Base-by-base conservation (phyloP, 2,329 filamentous ascomycete genomes). In the Neopestalotiopsis rosae region DNA sequence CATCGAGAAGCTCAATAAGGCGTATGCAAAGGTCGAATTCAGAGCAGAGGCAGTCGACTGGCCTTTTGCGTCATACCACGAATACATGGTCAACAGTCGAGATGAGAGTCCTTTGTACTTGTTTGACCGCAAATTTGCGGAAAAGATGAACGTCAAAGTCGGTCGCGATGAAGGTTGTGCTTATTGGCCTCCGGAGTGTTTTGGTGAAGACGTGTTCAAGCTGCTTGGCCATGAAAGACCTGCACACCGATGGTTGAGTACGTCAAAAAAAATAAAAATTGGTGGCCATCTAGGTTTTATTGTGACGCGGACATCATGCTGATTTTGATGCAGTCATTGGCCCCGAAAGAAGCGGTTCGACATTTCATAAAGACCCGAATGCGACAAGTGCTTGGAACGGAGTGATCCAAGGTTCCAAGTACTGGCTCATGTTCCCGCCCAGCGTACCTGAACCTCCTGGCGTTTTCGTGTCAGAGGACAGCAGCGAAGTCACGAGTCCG, bases 371-470 rank as follows among this genome's bases (percentile, higher is more conserved):
- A 78, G 90, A 92, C 70, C 89, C 90, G 28, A 92, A 91, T 73
- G 91, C 81, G 20, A 91, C 89, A 20, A 92, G 90, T 74, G 95
- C 96, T 0, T 98, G 95, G 96, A 98, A 98, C 78, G 95, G 95
- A 0, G 94, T 98, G 14, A 85, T 98, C 34, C 90, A 92, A 69
- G 96, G 95, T 5, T 89, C 91, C 42, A 98, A 98, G 78, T 98
- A 98, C 84, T 98, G 96, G 95, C 95, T 98, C 79, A 97, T 98
- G 94, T 98, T 98, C 77, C 94, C 94, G 0, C 92, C 93, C 0
- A 89, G 89, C 38, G 67, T 70, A 0, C 88, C 90, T 0, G 86
- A 90, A 3, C 94, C 96, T 6, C 95, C 95, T 0, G 95, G 95
- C 3, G 95, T 98, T 49, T 97, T 92, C 74, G 93, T 98, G 57